A percentile compares a stretch with the other conserved stretches of the same genome.
Conservation (phyloP, 345 rosid species). For the Kandelia obovata region DNA sequence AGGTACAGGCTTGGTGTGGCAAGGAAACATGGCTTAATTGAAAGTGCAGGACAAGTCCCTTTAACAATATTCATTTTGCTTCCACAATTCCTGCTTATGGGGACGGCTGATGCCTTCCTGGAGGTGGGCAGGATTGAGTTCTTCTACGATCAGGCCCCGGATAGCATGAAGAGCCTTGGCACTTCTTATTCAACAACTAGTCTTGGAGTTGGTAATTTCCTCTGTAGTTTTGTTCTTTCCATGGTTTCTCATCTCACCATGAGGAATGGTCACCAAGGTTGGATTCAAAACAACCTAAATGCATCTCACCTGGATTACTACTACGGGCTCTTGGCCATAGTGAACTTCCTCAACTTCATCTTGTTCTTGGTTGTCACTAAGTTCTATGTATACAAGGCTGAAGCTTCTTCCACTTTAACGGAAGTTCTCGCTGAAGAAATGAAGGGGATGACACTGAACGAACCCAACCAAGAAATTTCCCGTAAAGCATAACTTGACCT, state of each 20-base stretch:
- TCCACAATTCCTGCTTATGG: conserved; percentile 81
- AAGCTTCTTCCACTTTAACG: conserved; percentile 55
- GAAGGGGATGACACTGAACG: conserved; percentile 26
- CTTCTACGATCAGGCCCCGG: conserved; percentile 94
- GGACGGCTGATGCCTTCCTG: conserved; percentile 66
- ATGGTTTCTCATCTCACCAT: conserved; percentile 52
- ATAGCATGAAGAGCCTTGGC: conserved; percentile 88
- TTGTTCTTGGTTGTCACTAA: conserved; percentile 52
- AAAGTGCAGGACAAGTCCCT: conserved; percentile 53
- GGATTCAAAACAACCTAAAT: conserved; percentile 79
- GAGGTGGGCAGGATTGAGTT: conserved; percentile 80
- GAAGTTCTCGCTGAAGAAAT: conserved; percentile 49
- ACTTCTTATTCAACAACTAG: conserved; percentile 57
- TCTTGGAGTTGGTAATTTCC: conserved; percentile 63
- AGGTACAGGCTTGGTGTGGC: conserved; percentile 55
- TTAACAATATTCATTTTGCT: conserved; percentile 60
- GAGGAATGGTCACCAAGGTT: conserved; percentile 46
- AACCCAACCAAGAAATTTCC: conserved; percentile 6
- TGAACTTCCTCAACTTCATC: conserved; percentile 53
- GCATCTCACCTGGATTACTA: conserved; percentile 74
- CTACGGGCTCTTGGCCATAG: conserved; percentile 56
- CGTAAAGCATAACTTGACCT: too few species aligned
- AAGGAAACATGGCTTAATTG: conserved; percentile 40
- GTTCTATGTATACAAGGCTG: conserved; percentile 66
- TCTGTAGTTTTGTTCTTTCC: conserved; percentile 67